These are phyloP conservation scores for Dioszegia hungarica DNA, from an alignment of 768 basidiomycete genomes.

Conservation along the genomic window DNA sequence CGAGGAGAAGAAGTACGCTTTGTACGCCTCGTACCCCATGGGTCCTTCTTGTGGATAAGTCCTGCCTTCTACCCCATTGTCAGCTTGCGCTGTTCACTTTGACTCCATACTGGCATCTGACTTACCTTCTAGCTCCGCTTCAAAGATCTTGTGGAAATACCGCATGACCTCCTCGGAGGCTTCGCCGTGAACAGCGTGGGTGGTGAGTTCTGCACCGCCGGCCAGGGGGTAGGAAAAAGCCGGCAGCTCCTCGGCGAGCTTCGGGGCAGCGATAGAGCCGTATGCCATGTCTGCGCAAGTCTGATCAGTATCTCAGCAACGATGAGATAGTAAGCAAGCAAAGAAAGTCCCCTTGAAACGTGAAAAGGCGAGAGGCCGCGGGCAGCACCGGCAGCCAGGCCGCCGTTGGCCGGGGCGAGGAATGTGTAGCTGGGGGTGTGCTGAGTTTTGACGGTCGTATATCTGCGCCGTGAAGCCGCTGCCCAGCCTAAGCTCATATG, in stretches of 20 bases:
- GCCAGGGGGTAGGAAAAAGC: slow-evolving; percentile 54
- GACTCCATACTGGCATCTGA: background rate
- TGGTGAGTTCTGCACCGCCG: slow-evolving; percentile 47
- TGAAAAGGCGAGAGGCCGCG: too few relatives aligned
- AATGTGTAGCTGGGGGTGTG: too few relatives aligned
- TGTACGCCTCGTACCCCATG: slow-evolving; percentile 58
- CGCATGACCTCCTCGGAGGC: slow-evolving; percentile 58
- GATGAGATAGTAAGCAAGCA: too few relatives aligned
- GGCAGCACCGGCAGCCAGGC: too few relatives aligned
- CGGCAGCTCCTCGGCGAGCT: slow-evolving; percentile 44
- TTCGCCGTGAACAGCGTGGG: slow-evolving; percentile 57
- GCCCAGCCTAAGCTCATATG: too few relatives aligned
- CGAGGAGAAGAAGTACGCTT: slow-evolving; percentile 69
- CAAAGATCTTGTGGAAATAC: slow-evolving; percentile 62
- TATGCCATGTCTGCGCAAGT: too few relatives aligned
- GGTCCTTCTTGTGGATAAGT: slow-evolving; percentile 78
- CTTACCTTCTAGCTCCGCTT: slow-evolving; percentile 63
- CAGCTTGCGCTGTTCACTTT: background rate
- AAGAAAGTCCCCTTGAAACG: too few relatives aligned
- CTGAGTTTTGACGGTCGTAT: too few relatives aligned
- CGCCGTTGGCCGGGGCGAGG: too few relatives aligned
- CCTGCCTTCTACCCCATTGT: slow-evolving; percentile 52
- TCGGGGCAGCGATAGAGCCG: slow-evolving; percentile 56
- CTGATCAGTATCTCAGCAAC: too few relatives aligned
- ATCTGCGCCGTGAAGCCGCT: too few relatives aligned